phyloP scores from a whole-genome alignment of 768 basidiomycete species.

The Termitomyces sp. region DNA sequence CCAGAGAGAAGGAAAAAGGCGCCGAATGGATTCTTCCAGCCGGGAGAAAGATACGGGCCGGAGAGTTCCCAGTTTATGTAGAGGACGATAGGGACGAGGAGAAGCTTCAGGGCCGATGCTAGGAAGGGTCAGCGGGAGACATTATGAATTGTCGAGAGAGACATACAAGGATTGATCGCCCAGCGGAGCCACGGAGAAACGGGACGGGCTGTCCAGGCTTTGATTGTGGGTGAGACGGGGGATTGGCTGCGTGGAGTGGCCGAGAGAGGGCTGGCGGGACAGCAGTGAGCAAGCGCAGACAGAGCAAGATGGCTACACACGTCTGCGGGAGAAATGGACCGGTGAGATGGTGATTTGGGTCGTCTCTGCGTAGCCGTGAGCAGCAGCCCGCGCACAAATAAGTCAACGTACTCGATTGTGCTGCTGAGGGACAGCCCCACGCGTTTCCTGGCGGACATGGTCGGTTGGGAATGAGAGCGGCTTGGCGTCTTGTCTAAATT shows the following conservation, averaged over 20 bases:
- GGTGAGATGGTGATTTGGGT: conserved; percentile 57
- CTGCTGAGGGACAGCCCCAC: conserved; percentile 6
- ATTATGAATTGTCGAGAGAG: not conserved
- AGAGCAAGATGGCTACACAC: conserved; percentile 25
- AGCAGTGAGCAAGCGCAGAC: conserved; percentile 16
- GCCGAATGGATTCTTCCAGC: conserved; percentile 67
- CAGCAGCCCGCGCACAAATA: not conserved
- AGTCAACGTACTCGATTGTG: conserved; percentile 23
- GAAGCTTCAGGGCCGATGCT: conserved; percentile 68
- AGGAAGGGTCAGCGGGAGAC: not conserved
- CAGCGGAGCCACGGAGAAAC: conserved; percentile 54
- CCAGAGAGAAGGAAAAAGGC: conserved; percentile 72
- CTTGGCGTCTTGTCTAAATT: not conserved
- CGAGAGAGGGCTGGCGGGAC: not conserved
- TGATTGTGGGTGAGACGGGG: conserved; percentile 19
- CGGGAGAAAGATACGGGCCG: conserved; percentile 40
- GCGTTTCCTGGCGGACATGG: conserved; percentile 3
- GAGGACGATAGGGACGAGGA: conserved; percentile 56
- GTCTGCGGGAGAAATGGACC: conserved; percentile 64
- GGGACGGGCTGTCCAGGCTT: conserved; percentile 10
- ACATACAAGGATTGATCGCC: conserved; percentile 71
- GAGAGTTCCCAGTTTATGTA: conserved; percentile 64
- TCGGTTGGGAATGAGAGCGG: not conserved
- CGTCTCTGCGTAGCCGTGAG: conserved; percentile 41
- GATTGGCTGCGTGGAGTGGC: conserved; percentile 33